phyloP scores from a whole-genome alignment of 768 basidiomycete species.

The Holtermannia corniformis region DNA sequence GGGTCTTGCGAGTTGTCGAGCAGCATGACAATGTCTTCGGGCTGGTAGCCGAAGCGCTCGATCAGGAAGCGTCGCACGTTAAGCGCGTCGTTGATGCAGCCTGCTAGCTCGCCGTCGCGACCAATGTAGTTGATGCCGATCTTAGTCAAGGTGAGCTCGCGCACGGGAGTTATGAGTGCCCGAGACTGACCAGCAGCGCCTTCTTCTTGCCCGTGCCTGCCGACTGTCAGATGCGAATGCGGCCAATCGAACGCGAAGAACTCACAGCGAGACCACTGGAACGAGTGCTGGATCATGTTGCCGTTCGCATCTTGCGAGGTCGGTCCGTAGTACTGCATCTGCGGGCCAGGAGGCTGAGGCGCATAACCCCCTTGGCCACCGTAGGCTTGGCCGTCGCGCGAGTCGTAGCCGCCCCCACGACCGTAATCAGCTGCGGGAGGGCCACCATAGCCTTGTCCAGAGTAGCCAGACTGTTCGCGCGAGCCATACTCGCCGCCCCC shows the following conservation, averaged over 20 bases:
- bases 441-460: background rate
- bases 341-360: background rate
- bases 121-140: constrained; percentile 6
- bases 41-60: constrained; percentile 2
- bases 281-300: background rate
- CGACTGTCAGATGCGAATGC: background rate
- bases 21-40: constrained; percentile 1
- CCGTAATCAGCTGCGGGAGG: no score
- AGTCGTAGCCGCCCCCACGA: no score
- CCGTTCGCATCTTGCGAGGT: background rate
- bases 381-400: background rate
- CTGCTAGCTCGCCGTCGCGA: background rate
- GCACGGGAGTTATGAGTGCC: background rate
- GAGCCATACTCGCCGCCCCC: no score
- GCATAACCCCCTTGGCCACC: background rate
- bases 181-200: background rate
- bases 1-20: background rate
- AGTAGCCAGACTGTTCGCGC: no score
- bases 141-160: no score
- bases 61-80: constrained; percentile 1
- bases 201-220: constrained; percentile 1
- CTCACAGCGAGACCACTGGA: background rate
- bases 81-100: constrained; percentile 1
- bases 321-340: background rate
- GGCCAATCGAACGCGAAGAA: background rate